Conservation (phyloP, 2,329 filamentous ascomycete species). For the Fusarium sarcochroum region DNA sequence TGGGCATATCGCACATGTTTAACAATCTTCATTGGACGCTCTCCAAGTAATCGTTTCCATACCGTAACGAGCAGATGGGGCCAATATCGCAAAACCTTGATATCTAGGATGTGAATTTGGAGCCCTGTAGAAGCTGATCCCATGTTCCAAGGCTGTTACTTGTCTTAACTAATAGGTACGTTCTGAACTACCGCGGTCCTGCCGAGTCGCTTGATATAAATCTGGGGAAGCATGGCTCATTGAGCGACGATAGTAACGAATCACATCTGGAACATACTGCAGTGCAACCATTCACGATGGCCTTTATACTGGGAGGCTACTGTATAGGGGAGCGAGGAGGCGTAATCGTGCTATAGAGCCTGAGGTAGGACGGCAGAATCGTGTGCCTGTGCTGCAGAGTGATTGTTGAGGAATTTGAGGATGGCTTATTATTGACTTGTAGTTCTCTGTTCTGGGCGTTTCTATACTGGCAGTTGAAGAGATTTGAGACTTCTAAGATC, state of each 20-base stretch:
- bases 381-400: conserved; percentile 31
- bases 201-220: conserved; percentile 7
- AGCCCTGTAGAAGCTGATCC: neutral
- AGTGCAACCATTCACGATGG: conserved; percentile 33
- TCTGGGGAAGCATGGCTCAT: conserved; percentile 15
- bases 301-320: neutral
- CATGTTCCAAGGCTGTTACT: neutral
- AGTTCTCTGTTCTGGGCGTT: neutral
- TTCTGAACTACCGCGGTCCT: neutral
- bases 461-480: neutral
- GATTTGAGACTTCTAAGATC: neutral
- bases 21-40: neutral
- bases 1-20: neutral
- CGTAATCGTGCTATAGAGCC: conserved; percentile 13
- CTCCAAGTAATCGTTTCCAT: neutral
- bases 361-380: conserved; percentile 36
- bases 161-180: neutral
- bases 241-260: conserved; percentile 17
- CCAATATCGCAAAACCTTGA: neutral
- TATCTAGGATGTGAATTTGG: neutral
- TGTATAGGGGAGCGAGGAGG: conserved; percentile 11
- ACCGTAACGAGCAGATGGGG: neutral
- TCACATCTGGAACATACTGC: conserved; percentile 41
- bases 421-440: neutral
- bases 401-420: conserved; percentile 5